These are phyloP conservation scores for Yamadazyma diospyri DNA, from an alignment of 1,139 yeast species.

Conservation along the genomic window DNA sequence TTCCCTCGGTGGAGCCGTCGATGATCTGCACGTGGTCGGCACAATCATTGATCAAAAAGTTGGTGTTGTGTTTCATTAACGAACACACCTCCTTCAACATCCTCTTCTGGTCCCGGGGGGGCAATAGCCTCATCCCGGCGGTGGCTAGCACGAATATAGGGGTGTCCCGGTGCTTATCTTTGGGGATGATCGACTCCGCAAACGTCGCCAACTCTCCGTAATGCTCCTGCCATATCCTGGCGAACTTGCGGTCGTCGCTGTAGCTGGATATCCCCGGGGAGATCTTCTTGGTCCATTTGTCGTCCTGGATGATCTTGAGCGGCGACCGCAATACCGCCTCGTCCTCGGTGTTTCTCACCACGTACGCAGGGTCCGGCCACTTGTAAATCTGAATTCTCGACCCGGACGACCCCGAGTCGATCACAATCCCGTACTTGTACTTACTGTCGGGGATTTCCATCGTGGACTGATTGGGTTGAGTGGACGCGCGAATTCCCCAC, in stretches of 20 bases:
- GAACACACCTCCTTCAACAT: slow-evolving; percentile 53
- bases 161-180: slow-evolving; percentile 48
- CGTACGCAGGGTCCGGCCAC: slow-evolving; percentile 52
- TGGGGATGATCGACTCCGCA: slow-evolving; percentile 60
- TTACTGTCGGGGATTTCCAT: slow-evolving; percentile 15
- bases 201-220: slow-evolving; percentile 51
- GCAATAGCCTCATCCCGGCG: slow-evolving; percentile 76
- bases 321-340: slow-evolving; percentile 42
- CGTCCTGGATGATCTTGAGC: slow-evolving; percentile 58
- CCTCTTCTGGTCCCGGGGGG: slow-evolving; percentile 40
- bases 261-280: slow-evolving; percentile 69
- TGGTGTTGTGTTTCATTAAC: slow-evolving; percentile 43
- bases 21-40: slow-evolving; percentile 62
- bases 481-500: slow-evolving; percentile 4
- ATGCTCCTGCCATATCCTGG: slow-evolving; percentile 58
- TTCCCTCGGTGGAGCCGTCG: slow-evolving; percentile 78
- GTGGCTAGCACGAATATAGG: slow-evolving; percentile 76
- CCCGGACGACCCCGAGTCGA: slow-evolving; percentile 83
- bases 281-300: slow-evolving; percentile 59
- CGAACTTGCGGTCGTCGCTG: slow-evolving; percentile 35
- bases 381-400: slow-evolving; percentile 67
- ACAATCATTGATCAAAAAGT: slow-evolving; percentile 51
- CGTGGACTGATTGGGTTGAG: background rate
- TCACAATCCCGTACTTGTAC: slow-evolving; percentile 61
- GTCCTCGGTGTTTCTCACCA: slow-evolving; percentile 21